Conservation (phyloP, 1,284 basidiomycete species). For the Pyrrhoderma lamaoense region DNA sequence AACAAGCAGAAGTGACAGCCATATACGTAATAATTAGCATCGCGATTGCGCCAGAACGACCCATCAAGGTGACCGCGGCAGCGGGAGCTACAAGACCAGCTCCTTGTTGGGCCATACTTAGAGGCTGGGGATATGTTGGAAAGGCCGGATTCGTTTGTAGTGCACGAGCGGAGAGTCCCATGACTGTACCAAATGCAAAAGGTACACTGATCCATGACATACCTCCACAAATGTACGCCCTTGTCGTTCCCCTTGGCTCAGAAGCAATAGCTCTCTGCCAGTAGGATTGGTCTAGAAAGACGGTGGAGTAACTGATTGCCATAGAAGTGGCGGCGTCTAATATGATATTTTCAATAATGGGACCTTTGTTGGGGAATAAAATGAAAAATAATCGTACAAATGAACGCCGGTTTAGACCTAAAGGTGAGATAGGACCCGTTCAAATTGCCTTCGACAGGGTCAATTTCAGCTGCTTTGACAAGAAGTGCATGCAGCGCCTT, state of each 20-base stretch:
- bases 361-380: background rate
- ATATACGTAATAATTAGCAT: conserved; percentile 48
- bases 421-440: conserved; percentile 68
- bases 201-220: conserved; percentile 59
- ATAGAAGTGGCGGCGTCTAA: conserved; percentile 15
- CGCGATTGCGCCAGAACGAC: conserved; percentile 43
- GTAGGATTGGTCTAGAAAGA: conserved; percentile 31
- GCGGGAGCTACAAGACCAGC: conserved; percentile 49
- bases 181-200: conserved; percentile 48
- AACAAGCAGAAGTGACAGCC: conserved; percentile 52
- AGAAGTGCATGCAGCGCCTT: conserved; percentile 54
- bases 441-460: conserved; percentile 58
- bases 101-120: conserved; percentile 42
- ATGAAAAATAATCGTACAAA: conserved; percentile 32
- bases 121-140: conserved; percentile 44
- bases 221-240: conserved; percentile 42
- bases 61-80: conserved; percentile 44
- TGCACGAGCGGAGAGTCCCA: conserved; percentile 49
- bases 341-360: background rate
- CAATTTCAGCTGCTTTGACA: conserved; percentile 35
- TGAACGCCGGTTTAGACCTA: conserved; percentile 45
- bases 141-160: conserved; percentile 41
- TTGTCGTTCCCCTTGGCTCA: conserved; percentile 22
- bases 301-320: conserved; percentile 11
- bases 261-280: conserved; percentile 26